Conservation (phyloP, 139 green algal genomes). For the Micromonas pusilla region DNA sequence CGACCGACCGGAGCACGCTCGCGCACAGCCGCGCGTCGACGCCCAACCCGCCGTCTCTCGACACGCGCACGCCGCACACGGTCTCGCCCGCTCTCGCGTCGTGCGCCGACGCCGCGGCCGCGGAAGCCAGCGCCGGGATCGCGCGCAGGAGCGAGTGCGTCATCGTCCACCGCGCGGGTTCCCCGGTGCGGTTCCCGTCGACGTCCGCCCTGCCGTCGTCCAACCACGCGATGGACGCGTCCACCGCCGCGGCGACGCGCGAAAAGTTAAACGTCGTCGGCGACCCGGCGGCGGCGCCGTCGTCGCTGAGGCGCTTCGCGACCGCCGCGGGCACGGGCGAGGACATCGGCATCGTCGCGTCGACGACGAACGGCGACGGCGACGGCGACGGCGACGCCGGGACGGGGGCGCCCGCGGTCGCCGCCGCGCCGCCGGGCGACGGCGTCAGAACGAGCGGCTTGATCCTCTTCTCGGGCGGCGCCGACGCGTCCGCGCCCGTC, state of each 20-base stretch:
- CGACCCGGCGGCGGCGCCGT: no score
- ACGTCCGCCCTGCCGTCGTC: not conserved
- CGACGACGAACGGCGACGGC: not conserved
- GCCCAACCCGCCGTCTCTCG: not conserved
- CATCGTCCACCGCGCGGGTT: not conserved
- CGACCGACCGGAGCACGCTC: not conserved
- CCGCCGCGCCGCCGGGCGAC: not conserved
- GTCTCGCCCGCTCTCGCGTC: not conserved
- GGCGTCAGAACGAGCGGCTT: not conserved
- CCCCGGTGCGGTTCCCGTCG: not conserved
- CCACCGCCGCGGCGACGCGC: not conserved
- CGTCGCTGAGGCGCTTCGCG: no score
- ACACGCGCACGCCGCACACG: not conserved
- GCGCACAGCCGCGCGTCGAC: not conserved
- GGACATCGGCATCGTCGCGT: conserved; percentile 1
- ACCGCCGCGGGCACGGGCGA: not conserved
- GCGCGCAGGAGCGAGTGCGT: not conserved
- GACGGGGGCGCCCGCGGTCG: not conserved
- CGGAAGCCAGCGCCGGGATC: not conserved
- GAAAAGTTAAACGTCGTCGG: not conserved
- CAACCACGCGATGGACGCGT: conserved; percentile 4
- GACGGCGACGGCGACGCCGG: not conserved
- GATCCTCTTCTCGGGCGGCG: not conserved
- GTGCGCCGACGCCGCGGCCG: not conserved
- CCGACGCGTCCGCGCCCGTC: not conserved